Conservation (phyloP, 306 rosid species). For the cucumber (Cucumis sativus) region Cucumber_9930_V3 NC_026655.2:1504501-1505000, state of each 20-base stretch:
- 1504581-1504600: conserved; percentile 93
- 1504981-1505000: conserved; percentile 86
- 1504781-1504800: conserved; percentile 96
- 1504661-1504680: conserved; percentile 91
- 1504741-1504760: conserved; percentile 84
- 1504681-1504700: conserved; percentile 81
- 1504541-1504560: conserved; percentile 76
- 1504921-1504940: conserved; percentile 89
- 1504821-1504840: conserved; percentile 75
- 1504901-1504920: conserved; percentile 93
- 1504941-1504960: conserved; percentile 76
- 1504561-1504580: conserved; percentile 96
- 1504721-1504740: conserved; percentile 76
- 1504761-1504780: conserved; percentile 97
- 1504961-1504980: conserved; percentile 91
- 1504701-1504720: conserved; percentile 91
- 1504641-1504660: conserved; percentile 84
- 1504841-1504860: conserved; percentile 46
- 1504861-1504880: conserved; percentile 74
- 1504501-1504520: conserved; percentile 93
- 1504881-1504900: conserved; percentile 95
- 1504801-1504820: conserved; percentile 98
- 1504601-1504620: conserved; percentile 91
- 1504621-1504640: conserved; percentile 84
- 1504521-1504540: conserved; percentile 97